Percentiles rank a stretch among this genome's conserved stretches.
phyloP scores from a whole-genome alignment of 352 stramenopile species.

The Pythium volutum region DNA sequence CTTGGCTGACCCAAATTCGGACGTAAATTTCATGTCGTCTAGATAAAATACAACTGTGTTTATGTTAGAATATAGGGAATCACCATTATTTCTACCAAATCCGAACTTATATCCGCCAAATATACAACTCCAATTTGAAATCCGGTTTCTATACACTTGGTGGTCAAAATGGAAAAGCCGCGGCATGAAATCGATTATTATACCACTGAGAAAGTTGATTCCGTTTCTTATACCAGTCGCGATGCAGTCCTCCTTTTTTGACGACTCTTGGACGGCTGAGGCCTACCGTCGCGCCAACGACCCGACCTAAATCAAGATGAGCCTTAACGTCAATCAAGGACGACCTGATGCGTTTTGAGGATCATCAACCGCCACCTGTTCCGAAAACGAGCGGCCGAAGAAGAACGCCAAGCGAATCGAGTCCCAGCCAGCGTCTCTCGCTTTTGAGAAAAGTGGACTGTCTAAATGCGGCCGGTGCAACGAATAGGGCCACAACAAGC shows the following conservation, averaged over 20 bases:
- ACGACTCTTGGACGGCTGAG: neutral
- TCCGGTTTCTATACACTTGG: no score
- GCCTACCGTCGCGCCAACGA: constrained; percentile 1
- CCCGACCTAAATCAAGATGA: neutral
- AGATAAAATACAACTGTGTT: no score
- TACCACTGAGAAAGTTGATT: no score
- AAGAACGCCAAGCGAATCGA: constrained; percentile 4
- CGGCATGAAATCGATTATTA: no score
- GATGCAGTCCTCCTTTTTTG: neutral
- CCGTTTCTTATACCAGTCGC: no score
- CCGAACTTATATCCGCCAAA: no score
- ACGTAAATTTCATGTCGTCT: no score
- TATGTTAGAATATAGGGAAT: no score
- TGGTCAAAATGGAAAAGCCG: no score
- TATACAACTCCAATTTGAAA: no score
- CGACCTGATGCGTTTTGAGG: neutral
- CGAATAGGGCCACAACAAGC: neutral
- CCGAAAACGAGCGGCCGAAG: constrained; percentile 7
- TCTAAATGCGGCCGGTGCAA: constrained; percentile 1
- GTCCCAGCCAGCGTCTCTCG: constrained; percentile 5
- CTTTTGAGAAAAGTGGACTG: neutral
- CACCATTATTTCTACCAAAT: no score
- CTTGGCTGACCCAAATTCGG: no score
- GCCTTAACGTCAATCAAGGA: neutral
- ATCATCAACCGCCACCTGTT: neutral